Evolutionary conservation across 2,329 filamentous ascomycete genomes (phyloP), one percentile per base, ranked within the genome.

Genomic region (Trichoderma afroharzianum): DNA sequence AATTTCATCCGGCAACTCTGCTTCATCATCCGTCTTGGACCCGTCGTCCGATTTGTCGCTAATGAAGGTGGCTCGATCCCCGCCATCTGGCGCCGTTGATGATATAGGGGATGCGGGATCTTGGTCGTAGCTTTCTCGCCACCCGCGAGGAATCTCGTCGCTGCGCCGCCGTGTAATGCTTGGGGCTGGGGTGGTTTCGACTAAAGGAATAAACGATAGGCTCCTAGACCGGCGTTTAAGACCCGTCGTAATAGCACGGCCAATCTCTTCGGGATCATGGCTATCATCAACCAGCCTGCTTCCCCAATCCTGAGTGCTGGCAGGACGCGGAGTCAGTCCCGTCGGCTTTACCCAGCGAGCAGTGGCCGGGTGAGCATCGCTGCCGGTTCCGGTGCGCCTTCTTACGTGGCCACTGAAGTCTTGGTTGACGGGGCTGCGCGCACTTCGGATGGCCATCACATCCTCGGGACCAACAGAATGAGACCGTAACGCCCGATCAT

Each of bases 321-420:
- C 88, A 24, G 89, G 89, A 47, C 89, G 83, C 0, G 89, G 89
- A 3, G 88, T 88, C 58, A 91, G 81, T 0, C 89, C 89, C 2
- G 82, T 82, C 73, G 87, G 82, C 71, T 85, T 85, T 12, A 79
- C 80, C 73, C 73, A 77, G 24, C 74, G 73, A 4, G 76, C 74
- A 39, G 76, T 77, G 8, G 75, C 61, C 15, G 68, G 71, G 33
- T 67, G 71, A 24, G 59, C 50, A 30, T 68, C 73, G 9, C 58
- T 72, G 6, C 43, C 59, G 28, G 68, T 71, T 61, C 53, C 68
- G 15, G 63, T 64, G 21, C 71, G 62, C 21, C 59, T 69, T 26
- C 68, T 55, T 28, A 50, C 43, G 11, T 32, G 43, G 11, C 63
- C 32, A 32, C 63, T 79, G 26, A 78, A 77, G 18, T 88, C 87